Conservation (phyloP, 169 alveolate genomes). For the Plasmodium billcollinsi region DNA sequence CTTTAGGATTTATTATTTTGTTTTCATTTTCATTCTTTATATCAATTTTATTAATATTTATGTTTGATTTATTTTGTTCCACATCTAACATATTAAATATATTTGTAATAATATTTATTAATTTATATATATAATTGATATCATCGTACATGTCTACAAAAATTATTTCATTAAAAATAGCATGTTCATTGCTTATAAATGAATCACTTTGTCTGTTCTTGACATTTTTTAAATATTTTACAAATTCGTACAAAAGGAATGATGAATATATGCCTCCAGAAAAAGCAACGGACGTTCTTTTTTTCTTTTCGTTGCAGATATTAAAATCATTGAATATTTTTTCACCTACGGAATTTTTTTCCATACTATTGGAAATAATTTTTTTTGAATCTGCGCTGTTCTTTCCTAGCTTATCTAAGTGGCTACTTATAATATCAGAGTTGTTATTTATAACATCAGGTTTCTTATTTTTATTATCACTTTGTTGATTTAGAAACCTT, state of each 20-base stretch:
- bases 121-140: constrained; percentile 36
- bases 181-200: constrained; percentile 45
- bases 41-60: not conserved
- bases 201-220: constrained; percentile 45
- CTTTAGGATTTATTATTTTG: not conserved
- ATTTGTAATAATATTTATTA: constrained; percentile 15
- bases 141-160: constrained; percentile 49
- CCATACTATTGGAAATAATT: not conserved
- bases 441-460: not conserved
- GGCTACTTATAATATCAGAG: not conserved
- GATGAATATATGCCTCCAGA: constrained; percentile 73
- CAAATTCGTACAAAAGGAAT: constrained; percentile 44
- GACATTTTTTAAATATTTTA: constrained; percentile 55
- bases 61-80: not conserved
- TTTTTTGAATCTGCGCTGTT: not conserved
- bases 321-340: constrained; percentile 4
- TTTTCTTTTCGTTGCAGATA: constrained; percentile 17
- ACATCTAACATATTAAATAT: constrained; percentile 24
- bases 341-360: not conserved
- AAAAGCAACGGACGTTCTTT: constrained; percentile 62
- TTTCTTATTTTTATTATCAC: not conserved
- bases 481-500: not conserved
- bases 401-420: not conserved
- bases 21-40: constrained; percentile 1
- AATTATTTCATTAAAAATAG: constrained; percentile 56